These are phyloP conservation scores for Trichoderma oligosporum DNA, from an alignment of 2,329 filamentous ascomycete genomes.

Conservation along the genomic window DNA sequence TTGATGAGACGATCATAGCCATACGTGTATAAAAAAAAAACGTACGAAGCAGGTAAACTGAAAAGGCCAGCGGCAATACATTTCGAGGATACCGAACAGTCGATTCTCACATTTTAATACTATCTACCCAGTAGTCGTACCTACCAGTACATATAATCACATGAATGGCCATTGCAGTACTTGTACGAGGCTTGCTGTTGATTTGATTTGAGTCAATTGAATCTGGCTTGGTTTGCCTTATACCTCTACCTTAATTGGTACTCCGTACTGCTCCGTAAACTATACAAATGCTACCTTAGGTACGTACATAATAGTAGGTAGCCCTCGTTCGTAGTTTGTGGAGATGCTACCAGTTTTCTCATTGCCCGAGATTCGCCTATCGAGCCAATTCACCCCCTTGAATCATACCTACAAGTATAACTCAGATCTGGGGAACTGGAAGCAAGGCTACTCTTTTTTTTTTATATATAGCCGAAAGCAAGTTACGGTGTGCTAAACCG, in stretches of 20 bases:
- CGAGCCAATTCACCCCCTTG: neutral
- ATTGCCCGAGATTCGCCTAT: slow-evolving; percentile 12
- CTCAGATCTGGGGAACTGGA: slow-evolving; percentile 15
- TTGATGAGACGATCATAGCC: neutral
- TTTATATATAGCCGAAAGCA: slow-evolving; percentile 11
- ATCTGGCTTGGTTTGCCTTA: no score
- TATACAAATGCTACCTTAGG: no score
- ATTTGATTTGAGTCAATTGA: no score
- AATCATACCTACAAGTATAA: neutral
- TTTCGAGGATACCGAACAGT: no score
- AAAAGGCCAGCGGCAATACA: neutral
- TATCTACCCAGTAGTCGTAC: no score
- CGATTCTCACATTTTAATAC: no score
- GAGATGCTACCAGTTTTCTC: neutral
- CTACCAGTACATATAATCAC: no score
- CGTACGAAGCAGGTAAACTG: no score
- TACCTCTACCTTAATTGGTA: no score
- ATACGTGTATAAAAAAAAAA: neutral
- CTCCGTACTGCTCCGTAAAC: no score
- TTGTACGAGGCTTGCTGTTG: no score
- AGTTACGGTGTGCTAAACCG: slow-evolving; percentile 15
- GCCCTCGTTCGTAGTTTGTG: neutral
- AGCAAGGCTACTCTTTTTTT: slow-evolving; percentile 5
- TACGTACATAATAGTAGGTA: neutral
- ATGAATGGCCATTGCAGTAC: no score